Base-by-base conservation (phyloP, 1,284 basidiomycete species). In the Sporisorium exsertum region DNA sequence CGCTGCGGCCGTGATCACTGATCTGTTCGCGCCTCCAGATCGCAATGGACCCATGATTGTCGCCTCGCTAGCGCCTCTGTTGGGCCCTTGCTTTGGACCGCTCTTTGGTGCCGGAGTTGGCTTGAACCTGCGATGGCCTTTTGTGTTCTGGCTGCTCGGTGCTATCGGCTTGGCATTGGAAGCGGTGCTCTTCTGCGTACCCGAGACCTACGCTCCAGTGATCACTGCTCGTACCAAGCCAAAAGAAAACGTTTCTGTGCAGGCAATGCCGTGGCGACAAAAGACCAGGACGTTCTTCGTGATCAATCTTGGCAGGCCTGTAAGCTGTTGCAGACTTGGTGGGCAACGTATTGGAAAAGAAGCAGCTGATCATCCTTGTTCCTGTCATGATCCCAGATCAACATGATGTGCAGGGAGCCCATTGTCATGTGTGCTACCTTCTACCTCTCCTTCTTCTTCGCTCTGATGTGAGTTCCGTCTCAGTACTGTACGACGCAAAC, bases 391-490 rank as follows among this genome's bases (percentile, higher is more conserved):
- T 2, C 5, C 6, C 47, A 75, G 72, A 26, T 75, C 53, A 66
- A 71, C 54, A 75, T 75, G 72, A 70, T 75, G 57, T 50, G 40
- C 5, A 60, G 58, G 22, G 72, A 75, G 37, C 72, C 72, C 7
- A 71, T 75, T 43, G 64, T 75, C 49, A 55, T 63, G 37, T 71
- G 63, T 45, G 72, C 72, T 32, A 75, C 53, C 10, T 60, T 71
- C 20, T 75, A 71, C 42, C 35, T 75, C n/a, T 75, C 72, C 6
- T 71, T 71, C 51, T 64, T 75, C 54, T 75, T 75, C 32, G 63
- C 72, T 12, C 27, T 75, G 15, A 70, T 75, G 72, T 74, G 65
- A 62, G 72, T 66, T 13, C 2, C 27, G 26, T 13, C 20, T 20
- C 4, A 8, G 29, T 15, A 10, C 3, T 33, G 29, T 29, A 16